These are phyloP conservation scores for Fragaria ananassa DNA, from an alignment of 306 rosid genomes.

Conservation along the genomic window DNA sequence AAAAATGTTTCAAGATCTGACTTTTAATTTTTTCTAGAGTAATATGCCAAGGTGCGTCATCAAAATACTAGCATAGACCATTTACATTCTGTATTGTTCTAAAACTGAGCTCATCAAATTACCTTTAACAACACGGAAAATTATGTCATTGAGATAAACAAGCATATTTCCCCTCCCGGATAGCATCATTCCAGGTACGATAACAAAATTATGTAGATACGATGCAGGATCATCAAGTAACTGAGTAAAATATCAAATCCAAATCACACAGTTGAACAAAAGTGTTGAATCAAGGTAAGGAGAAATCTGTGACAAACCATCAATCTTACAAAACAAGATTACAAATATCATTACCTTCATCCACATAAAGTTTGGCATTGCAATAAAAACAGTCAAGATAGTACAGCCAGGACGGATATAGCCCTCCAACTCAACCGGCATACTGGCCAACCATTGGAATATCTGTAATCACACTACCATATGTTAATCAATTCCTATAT, in stretches of 20 bases:
- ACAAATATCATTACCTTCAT: conserved; percentile 53
- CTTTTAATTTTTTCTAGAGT: not conserved
- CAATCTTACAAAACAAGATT: not conserved
- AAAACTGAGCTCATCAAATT: conserved; percentile 7
- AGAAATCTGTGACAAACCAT: not conserved
- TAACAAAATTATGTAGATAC: conserved; percentile 51
- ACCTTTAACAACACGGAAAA: conserved; percentile 69
- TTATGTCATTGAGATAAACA: conserved; percentile 67
- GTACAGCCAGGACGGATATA: conserved; percentile 98
- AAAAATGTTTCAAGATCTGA: not conserved
- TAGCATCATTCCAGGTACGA: conserved; percentile 70
- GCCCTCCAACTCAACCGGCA: conserved; percentile 99
- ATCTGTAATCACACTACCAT: conserved; percentile 54
- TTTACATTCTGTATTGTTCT: not conserved
- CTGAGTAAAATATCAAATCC: conserved; percentile 34
- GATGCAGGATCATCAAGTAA: conserved; percentile 63
- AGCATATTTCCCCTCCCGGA: conserved; percentile 69
- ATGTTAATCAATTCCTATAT: conserved; percentile 40
- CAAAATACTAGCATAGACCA: not conserved
- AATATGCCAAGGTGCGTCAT: not conserved
- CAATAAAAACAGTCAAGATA: conserved; percentile 75
- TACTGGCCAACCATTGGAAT: conserved; percentile 89
- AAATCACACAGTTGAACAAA: conserved; percentile 15
- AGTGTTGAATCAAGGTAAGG: not conserved
- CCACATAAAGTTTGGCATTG: conserved; percentile 96